A percentile compares a stretch with the other conserved stretches of the same genome.
phyloP scores from a whole-genome alignment of 2,329 filamentous ascomycete species.

The Paracamarosporium sp. region DNA sequence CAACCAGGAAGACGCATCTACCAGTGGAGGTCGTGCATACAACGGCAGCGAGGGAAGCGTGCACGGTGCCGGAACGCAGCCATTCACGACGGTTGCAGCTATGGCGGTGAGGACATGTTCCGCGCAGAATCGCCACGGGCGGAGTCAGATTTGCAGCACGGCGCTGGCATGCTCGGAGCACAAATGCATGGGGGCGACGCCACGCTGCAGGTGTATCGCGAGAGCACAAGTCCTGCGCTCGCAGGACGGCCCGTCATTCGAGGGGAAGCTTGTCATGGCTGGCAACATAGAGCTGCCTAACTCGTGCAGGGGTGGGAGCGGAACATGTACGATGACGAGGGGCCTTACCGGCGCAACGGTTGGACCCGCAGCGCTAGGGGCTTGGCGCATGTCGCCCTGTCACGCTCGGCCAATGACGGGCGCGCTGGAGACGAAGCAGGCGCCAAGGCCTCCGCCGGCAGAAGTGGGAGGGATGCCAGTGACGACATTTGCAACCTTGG shows the following conservation, averaged over 20 bases:
- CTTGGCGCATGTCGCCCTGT: not conserved
- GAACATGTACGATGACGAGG: constrained; percentile 16
- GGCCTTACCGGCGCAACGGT: constrained; percentile 8
- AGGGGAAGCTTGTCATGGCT: constrained; percentile 1
- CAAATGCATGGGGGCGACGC: not conserved
- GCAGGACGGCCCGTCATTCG: not conserved
- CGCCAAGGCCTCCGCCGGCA: constrained; percentile 16
- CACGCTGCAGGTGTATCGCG: constrained; percentile 12
- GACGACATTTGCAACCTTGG: not conserved
- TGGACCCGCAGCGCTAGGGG: constrained; percentile 5
- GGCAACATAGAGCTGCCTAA: constrained; percentile 2
- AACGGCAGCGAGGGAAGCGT: constrained; percentile 1
- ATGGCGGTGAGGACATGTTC: constrained; percentile 23
- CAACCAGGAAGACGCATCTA: not conserved
- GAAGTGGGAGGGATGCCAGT: constrained; percentile 6
- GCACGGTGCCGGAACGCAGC: constrained; percentile 15
- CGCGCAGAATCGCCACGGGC: constrained; percentile 13
- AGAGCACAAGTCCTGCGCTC: constrained; percentile 3
- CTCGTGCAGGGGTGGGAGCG: constrained; percentile 7
- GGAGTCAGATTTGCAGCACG: constrained; percentile 4
- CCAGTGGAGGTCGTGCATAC: constrained; percentile 12
- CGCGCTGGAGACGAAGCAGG: not conserved
- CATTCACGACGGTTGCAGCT: constrained; percentile 22
- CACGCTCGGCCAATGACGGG: not conserved
- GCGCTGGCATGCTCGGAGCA: not conserved